Conservation (phyloP, 768 basidiomycete genomes). For the Termitomyces bulborhizus region DNA sequence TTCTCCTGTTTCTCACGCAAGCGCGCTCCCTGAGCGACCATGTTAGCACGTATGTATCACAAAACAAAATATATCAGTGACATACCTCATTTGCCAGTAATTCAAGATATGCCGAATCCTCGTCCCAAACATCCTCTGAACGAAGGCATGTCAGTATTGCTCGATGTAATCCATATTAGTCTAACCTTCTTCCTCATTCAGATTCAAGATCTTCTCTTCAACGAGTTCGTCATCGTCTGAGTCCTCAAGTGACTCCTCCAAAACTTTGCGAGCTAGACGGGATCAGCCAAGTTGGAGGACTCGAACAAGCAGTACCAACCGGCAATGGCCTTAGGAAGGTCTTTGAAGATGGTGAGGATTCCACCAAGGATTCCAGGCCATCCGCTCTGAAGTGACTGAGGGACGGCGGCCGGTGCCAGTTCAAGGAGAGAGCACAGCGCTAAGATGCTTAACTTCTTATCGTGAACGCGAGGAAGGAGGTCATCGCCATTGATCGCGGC, state of each 20-base stretch:
- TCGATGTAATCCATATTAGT: neutral
- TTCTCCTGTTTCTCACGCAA: constrained; percentile 58
- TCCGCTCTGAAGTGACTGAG: constrained; percentile 54
- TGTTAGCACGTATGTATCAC: neutral
- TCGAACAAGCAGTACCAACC: constrained; percentile 30
- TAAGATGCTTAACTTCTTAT: constrained; percentile 79
- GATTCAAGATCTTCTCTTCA: constrained; percentile 51
- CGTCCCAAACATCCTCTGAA: constrained; percentile 84
- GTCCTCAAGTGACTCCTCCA: constrained; percentile 43
- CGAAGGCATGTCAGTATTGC: constrained; percentile 2
- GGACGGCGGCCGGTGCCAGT: constrained; percentile 51
- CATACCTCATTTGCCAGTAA: constrained; percentile 76
- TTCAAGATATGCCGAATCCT: constrained; percentile 84
- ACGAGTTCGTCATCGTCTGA: constrained; percentile 39
- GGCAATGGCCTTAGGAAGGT: constrained; percentile 69
- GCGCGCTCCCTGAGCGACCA: constrained; percentile 54
- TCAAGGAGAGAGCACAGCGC: constrained; percentile 76
- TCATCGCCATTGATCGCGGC: constrained; percentile 54
- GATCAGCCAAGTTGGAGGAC: neutral
- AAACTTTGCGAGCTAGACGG: constrained; percentile 49
- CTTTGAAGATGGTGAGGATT: constrained; percentile 68
- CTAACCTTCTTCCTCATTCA: constrained; percentile 64
- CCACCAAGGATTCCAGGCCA: constrained; percentile 75
- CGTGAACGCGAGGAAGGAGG: constrained; percentile 78
- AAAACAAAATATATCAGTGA: neutral